These are phyloP conservation scores for Rhizopus stolonifer DNA, from an alignment of 371 early-diverging fungal genomes.

Conservation along the genomic window DNA sequence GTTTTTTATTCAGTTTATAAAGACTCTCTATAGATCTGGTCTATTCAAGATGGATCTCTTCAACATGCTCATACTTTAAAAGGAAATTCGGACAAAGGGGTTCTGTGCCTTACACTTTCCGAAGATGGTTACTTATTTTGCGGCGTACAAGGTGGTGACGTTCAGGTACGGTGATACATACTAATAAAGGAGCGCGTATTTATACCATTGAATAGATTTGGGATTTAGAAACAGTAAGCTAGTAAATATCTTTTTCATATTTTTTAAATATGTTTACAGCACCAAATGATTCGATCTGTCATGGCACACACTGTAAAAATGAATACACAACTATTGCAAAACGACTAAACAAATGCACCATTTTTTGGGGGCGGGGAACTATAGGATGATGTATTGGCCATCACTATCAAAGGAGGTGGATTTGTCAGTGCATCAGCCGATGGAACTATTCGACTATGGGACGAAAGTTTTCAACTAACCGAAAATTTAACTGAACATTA, in stretches of 20 bases:
- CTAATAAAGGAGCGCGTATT: neutral
- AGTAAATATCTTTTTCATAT: neutral
- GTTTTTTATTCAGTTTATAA: neutral
- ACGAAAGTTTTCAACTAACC: conserved; percentile 61
- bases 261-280: conserved; percentile 15
- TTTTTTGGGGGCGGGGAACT: neutral
- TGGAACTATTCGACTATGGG: conserved; percentile 77
- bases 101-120: conserved; percentile 61
- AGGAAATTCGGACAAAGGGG: conserved; percentile 61
- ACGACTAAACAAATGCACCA: no score
- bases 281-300: conserved; percentile 68
- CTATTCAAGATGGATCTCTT: conserved; percentile 42
- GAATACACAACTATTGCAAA: neutral
- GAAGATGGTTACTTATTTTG: conserved; percentile 74
- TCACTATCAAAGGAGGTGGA: conserved; percentile 46
- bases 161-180: conserved; percentile 43
- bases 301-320: conserved; percentile 59
- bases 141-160: conserved; percentile 79
- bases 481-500: conserved; percentile 62
- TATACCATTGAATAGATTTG: conserved; percentile 55
- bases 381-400: conserved; percentile 69
- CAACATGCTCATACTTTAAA: conserved; percentile 41
- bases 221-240: conserved; percentile 73
- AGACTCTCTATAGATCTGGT: conserved; percentile 52
- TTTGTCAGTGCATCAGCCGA: conserved; percentile 77